Evolutionary conservation across 768 basidiomycete species (phyloP).

Genomic region (Lactifluus piperatus): DNA sequence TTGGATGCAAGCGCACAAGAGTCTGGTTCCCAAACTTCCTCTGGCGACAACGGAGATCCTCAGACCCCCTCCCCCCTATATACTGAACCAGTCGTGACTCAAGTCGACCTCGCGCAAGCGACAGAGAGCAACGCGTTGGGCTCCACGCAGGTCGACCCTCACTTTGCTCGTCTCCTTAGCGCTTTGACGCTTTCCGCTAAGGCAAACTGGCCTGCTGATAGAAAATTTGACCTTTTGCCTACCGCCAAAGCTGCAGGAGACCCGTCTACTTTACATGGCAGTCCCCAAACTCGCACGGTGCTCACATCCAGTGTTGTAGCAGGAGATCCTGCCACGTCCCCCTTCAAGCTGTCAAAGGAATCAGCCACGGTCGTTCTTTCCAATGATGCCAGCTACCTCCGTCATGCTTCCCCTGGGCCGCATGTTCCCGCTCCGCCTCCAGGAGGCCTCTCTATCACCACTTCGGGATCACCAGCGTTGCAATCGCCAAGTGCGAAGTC

Average conservation of each 20-base stretch:
- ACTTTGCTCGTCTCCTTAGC: conserved; percentile 59
- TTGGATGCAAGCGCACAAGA: conserved; percentile 36
- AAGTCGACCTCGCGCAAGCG: conserved; percentile 26
- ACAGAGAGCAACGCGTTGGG: conserved; percentile 26
- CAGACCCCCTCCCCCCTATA: conserved; percentile 58
- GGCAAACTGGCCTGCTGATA: not conserved
- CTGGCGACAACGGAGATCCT: conserved; percentile 49
- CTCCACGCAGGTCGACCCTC: conserved; percentile 46
- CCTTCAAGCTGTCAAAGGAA: conserved; percentile 3
- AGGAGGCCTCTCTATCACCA: not conserved
- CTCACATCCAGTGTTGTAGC: not conserved
- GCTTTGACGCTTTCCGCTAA: conserved; percentile 50
- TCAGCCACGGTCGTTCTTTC: not conserved
- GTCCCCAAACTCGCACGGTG: not conserved
- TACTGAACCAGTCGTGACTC: conserved; percentile 33
- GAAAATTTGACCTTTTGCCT: not conserved
- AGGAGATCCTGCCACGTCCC: not conserved
- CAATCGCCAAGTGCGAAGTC: conserved; percentile 17
- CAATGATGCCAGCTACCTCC: not conserved
- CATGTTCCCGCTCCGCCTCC: conserved; percentile 3
- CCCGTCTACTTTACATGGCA: not conserved
- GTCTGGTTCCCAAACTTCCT: conserved; percentile 61
- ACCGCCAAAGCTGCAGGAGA: not conserved
- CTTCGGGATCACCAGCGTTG: conserved; percentile 10
- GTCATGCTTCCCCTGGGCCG: not conserved